These are phyloP conservation scores for Aspergillus transmontanensis DNA, from an alignment of 2,329 filamentous ascomycete species.

Conservation along the genomic window DNA sequence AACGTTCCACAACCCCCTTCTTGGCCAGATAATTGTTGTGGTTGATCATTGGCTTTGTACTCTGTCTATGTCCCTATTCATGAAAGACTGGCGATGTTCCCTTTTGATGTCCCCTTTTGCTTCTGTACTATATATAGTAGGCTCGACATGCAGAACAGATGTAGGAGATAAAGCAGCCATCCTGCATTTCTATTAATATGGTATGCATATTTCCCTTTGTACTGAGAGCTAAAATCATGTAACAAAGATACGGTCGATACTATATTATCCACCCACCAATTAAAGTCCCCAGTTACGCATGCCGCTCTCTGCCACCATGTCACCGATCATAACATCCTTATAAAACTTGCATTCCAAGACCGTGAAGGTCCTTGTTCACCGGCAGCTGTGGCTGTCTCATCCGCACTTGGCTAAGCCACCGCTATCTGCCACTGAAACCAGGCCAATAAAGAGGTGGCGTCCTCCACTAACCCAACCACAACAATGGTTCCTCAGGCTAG, in stretches of 20 bases:
- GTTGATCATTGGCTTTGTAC: neutral
- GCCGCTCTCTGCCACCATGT: neutral
- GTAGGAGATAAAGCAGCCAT: neutral
- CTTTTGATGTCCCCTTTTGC: neutral
- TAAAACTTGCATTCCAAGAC: neutral
- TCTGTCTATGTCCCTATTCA: neutral
- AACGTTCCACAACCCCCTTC: neutral
- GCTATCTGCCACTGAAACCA: neutral
- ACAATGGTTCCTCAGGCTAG: neutral
- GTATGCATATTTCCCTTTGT: neutral
- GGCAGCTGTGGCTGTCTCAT: neutral
- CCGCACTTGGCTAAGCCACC: neutral
- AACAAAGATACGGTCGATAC: neutral
- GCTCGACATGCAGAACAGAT: neutral
- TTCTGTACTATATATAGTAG: neutral
- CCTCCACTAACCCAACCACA: neutral
- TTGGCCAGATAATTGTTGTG: neutral
- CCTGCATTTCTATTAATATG: neutral
- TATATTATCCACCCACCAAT: neutral
- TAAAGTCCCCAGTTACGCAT: neutral
- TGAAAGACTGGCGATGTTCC: neutral
- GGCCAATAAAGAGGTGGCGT: neutral
- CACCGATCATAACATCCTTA: neutral
- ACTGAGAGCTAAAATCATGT: neutral
- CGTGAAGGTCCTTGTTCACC: neutral